Percentiles rank a stretch among this genome's conserved stretches.
These are phyloP conservation scores for Beta macrorhiza DNA, from an alignment of 179 eudicot genomes.

Conservation along the genomic window DNA sequence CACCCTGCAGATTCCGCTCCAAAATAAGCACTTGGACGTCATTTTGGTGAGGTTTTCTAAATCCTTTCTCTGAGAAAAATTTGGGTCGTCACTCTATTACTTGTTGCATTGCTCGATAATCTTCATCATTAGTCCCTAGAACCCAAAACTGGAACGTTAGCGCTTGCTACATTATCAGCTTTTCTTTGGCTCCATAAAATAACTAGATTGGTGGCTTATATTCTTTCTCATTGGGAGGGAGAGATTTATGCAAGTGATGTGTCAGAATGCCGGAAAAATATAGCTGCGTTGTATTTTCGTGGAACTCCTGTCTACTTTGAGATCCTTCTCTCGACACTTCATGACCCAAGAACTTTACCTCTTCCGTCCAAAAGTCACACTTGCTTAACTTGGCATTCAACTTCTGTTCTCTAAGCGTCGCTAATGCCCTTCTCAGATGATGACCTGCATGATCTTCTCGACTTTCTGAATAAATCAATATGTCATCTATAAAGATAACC, in stretches of 20 bases:
- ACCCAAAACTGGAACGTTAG: neutral
- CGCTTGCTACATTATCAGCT: neutral
- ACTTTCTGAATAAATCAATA: too few relatives aligned
- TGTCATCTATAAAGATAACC: too few relatives aligned
- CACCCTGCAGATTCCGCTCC: slow-evolving; percentile 35
- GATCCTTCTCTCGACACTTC: too few relatives aligned
- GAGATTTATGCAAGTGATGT: neutral
- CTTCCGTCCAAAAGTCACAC: too few relatives aligned
- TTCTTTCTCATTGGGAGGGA: neutral
- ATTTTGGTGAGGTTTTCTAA: slow-evolving; percentile 7
- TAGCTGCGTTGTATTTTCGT: neutral
- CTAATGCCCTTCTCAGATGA: too few relatives aligned
- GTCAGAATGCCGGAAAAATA: neutral
- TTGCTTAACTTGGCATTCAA: too few relatives aligned
- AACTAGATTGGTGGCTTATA: neutral
- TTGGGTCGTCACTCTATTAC: neutral
- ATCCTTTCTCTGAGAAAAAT: neutral
- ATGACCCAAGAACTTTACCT: too few relatives aligned
- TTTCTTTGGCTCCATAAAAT: neutral
- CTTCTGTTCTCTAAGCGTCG: too few relatives aligned
- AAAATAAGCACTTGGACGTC: slow-evolving; percentile 29
- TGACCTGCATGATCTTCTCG: too few relatives aligned
- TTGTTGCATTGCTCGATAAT: neutral
- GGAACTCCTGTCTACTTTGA: neutral
- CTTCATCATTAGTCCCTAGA: neutral